phyloP scores from a whole-genome alignment of 345 rosid genomes.

The Populus tremula region DNA sequence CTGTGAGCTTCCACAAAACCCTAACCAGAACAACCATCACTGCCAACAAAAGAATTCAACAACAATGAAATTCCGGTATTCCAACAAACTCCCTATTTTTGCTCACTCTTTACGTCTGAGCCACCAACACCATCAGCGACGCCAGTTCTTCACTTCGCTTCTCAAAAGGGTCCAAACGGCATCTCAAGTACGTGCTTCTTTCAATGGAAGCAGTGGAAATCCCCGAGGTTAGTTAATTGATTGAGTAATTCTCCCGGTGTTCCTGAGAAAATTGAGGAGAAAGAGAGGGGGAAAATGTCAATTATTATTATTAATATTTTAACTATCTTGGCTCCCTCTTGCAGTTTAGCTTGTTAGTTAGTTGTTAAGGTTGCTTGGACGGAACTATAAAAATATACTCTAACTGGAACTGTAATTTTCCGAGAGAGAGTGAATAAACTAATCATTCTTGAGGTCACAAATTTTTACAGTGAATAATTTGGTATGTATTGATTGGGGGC shows the following conservation, averaged over 20 bases:
- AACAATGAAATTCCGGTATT: conserved; percentile 19
- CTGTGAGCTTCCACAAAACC: background rate
- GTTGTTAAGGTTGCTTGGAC: too few species aligned
- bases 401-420: too few species aligned
- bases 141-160: conserved; percentile 47
- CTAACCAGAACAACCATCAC: background rate
- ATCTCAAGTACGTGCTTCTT: conserved; percentile 44
- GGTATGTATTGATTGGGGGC: background rate
- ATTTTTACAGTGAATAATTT: too few species aligned
- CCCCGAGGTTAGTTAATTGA: conserved; percentile 48
- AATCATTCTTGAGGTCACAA: too few species aligned
- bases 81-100: conserved; percentile 31
- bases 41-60: background rate
- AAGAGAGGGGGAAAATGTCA: too few species aligned
- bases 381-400: too few species aligned
- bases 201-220: conserved; percentile 35
- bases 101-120: conserved; percentile 24
- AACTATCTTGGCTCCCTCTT: too few species aligned
- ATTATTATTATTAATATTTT: too few species aligned
- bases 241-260: background rate
- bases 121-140: conserved; percentile 31
- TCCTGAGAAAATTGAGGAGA: too few species aligned
- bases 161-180: conserved; percentile 42
- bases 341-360: too few species aligned
- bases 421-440: too few species aligned